phyloP scores from a whole-genome alignment of 148 eudicot species.

The Vaccinium corymbosum region DNA sequence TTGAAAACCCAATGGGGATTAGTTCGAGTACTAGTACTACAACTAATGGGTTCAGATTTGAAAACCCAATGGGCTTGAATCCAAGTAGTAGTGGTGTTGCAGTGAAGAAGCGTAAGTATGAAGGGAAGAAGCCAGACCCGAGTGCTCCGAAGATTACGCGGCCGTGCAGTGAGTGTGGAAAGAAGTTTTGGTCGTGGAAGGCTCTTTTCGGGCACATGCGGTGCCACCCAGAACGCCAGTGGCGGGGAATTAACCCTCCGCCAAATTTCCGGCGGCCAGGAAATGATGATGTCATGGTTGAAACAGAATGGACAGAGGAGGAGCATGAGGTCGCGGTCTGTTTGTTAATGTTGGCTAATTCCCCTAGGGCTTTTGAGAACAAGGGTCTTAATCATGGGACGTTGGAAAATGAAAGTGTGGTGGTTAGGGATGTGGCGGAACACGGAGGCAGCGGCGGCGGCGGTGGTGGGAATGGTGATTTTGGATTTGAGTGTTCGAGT shows the following conservation, averaged over 20 bases:
- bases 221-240: conserved; percentile 89
- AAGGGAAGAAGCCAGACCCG: conserved; percentile 52
- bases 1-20: conserved; percentile 12
- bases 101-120: conserved; percentile 20
- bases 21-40: background rate
- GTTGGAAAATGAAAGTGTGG: conserved; percentile 4
- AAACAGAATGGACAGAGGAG: conserved; percentile 25
- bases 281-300: background rate
- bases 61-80: conserved; percentile 6
- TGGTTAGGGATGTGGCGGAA: conserved; percentile 3
- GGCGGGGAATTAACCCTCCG: conserved; percentile 97
- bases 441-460: background rate
- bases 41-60: conserved; percentile 12
- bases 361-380: conserved; percentile 18
- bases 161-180: conserved; percentile 85
- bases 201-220: conserved; percentile 97
- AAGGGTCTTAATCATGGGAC: background rate
- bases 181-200: conserved; percentile 79
- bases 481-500: conserved; percentile 63
- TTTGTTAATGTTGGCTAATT: conserved; percentile 55
- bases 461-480: background rate
- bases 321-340: conserved; percentile 63
- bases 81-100: background rate
- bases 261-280: conserved; percentile 30
- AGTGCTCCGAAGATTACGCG: conserved; percentile 62